Percentiles rank a stretch among this genome's conserved stretches.
phyloP scores from a whole-genome alignment of 108 stramenopile species.

The Fragilaria crotonensis region DNA sequence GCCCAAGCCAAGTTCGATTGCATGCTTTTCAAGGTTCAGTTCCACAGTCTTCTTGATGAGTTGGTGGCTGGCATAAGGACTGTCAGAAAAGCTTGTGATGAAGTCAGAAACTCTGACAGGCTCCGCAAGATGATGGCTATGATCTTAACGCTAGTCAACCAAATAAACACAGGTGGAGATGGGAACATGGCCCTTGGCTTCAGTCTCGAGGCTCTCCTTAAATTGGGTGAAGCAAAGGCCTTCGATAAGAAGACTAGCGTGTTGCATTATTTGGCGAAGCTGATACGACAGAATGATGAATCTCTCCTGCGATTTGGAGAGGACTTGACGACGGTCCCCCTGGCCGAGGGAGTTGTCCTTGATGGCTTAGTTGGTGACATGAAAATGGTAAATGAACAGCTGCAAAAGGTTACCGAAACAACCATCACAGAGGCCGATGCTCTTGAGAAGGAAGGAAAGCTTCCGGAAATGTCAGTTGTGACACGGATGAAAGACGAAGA shows the following conservation, averaged over 20 bases:
- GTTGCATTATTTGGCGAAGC: constrained; percentile 82
- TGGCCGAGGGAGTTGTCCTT: constrained; percentile 52
- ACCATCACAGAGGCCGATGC: constrained; percentile 50
- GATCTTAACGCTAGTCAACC: constrained; percentile 87
- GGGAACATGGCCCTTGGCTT: constrained; percentile 83
- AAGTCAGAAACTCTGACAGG: constrained; percentile 55
- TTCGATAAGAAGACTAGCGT: constrained; percentile 96
- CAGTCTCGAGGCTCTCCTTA: constrained; percentile 89
- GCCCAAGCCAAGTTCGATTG: constrained; percentile 65
- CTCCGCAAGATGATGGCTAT: constrained; percentile 85
- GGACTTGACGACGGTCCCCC: constrained; percentile 53
- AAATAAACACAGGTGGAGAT: constrained; percentile 86
- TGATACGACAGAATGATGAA: constrained; percentile 67
- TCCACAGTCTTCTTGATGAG: constrained; percentile 64
- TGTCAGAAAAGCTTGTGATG: constrained; percentile 75
- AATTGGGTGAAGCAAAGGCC: constrained; percentile 93
- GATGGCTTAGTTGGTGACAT: constrained; percentile 53
- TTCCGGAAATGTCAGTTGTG: constrained; percentile 29
- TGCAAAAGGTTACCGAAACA: constrained; percentile 42
- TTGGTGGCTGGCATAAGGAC: constrained; percentile 43
- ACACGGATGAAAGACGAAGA: too few relatives aligned
- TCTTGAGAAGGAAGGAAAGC: constrained; percentile 29
- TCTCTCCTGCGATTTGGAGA: constrained; percentile 50
- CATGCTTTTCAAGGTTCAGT: constrained; percentile 77
- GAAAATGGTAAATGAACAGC: constrained; percentile 47